A percentile compares a stretch with the other conserved stretches of the same genome.
phyloP scores from a whole-genome alignment of 257 asterid genomes.

The Leonotis leonurus region DNA sequence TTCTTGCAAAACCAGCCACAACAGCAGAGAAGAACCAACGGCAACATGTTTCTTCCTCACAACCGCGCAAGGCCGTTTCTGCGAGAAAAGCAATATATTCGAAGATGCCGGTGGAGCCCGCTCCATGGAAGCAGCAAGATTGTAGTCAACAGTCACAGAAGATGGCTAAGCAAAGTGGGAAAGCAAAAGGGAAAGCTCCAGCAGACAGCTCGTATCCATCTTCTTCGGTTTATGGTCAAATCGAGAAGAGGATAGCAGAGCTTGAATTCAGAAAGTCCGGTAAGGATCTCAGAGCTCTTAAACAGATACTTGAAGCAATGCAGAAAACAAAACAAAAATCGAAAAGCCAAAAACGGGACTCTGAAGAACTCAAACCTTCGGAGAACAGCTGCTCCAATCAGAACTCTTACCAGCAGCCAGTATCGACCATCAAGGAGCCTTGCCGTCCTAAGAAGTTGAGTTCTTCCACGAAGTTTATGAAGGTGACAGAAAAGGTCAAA shows the following conservation, averaged over 20 bases:
- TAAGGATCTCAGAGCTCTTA: slow-evolving; percentile 87
- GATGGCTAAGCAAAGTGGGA: slow-evolving; percentile 29
- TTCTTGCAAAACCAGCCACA: slow-evolving; percentile 31
- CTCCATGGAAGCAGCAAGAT: slow-evolving; percentile 72
- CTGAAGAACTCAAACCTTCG: no score
- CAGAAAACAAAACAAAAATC: slow-evolving; percentile 57
- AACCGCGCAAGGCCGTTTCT: slow-evolving; percentile 19
- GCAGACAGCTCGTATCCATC: no score
- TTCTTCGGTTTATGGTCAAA: slow-evolving; percentile 79
- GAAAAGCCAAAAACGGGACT: no score
- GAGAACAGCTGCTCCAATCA: slow-evolving; percentile 21
- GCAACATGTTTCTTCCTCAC: slow-evolving; percentile 33
- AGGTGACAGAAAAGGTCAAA: no score
- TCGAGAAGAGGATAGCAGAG: slow-evolving; percentile 72
- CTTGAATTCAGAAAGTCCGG: slow-evolving; percentile 76
- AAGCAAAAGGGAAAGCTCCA: no score
- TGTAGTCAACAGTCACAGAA: slow-evolving; percentile 35
- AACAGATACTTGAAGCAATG: slow-evolving; percentile 84
- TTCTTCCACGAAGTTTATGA: no score
- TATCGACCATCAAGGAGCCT: slow-evolving; percentile 25
- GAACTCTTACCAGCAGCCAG: slow-evolving; percentile 23
- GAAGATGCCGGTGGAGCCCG: slow-evolving; percentile 68
- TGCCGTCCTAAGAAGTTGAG: no score
- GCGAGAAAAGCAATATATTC: slow-evolving; percentile 32
- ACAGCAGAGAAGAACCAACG: no score